Evolutionary conservation across 345 rosid genomes (phyloP).

Genomic region (Schrenkiella parvula): DNA sequence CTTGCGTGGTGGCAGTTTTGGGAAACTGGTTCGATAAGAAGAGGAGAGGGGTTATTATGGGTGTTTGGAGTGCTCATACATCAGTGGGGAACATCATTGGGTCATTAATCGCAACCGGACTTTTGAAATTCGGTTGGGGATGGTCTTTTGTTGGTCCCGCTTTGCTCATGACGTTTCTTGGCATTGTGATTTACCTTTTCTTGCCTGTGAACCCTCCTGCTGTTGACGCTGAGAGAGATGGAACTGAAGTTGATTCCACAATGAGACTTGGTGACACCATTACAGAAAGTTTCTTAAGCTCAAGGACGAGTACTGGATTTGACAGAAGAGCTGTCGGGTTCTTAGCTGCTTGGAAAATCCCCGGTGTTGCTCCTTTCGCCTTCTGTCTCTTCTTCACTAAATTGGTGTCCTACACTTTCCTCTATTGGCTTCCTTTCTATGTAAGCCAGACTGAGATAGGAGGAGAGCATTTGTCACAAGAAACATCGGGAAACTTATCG

Average conservation of each 20-base stretch:
- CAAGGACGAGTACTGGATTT: slow-evolving; percentile 32
- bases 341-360: slow-evolving; percentile 88
- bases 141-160: slow-evolving; percentile 94
- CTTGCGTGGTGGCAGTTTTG: slow-evolving; percentile 91
- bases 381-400: slow-evolving; percentile 88
- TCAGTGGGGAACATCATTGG: slow-evolving; percentile 86
- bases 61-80: slow-evolving; percentile 95
- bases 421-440: slow-evolving; percentile 96
- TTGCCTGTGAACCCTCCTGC: slow-evolving; percentile 73
- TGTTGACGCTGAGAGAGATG: slow-evolving; percentile 55
- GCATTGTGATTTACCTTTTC: slow-evolving; percentile 56
- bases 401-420: slow-evolving; percentile 91
- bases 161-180: slow-evolving; percentile 51
- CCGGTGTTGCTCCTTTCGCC: slow-evolving; percentile 91
- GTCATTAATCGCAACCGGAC: slow-evolving; percentile 65
- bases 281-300: slow-evolving; percentile 51
- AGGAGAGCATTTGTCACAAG: slow-evolving; percentile 69
- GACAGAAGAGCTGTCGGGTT: slow-evolving; percentile 65
- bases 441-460: slow-evolving; percentile 66
- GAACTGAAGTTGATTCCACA: slow-evolving; percentile 48
- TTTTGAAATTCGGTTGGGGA: slow-evolving; percentile 88
- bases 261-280: slow-evolving; percentile 46
- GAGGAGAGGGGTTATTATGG: slow-evolving; percentile 89
- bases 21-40: slow-evolving; percentile 92
- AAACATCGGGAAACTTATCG: slow-evolving; percentile 75